Conservation (phyloP, 306 rosid species). For the Myrica gale region DNA sequence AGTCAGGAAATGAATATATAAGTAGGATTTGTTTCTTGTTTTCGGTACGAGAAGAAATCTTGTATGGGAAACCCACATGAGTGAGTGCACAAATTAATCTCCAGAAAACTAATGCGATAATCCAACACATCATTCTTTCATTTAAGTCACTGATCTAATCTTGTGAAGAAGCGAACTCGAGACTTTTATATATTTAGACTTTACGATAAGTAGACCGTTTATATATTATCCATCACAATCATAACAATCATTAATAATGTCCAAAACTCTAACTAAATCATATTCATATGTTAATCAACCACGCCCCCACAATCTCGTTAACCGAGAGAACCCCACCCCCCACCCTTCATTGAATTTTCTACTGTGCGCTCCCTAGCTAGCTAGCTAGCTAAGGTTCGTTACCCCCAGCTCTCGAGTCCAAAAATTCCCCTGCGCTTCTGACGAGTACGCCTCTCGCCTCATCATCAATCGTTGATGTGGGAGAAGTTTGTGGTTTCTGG, state of each 20-base stretch:
- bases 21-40: too few species aligned
- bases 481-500: neutral
- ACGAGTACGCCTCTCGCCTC: neutral
- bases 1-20: too few species aligned
- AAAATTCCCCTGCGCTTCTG: neutral
- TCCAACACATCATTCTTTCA: fast-evolving
- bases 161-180: too few species aligned
- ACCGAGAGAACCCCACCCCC: slow-evolving; percentile 3
- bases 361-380: neutral
- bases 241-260: slow-evolving; percentile 41
- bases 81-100: too few species aligned
- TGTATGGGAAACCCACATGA: too few species aligned
- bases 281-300: slow-evolving; percentile 21
- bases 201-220: too few species aligned
- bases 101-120: too few species aligned
- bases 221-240: slow-evolving; percentile 27
- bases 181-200: too few species aligned
- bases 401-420: neutral
- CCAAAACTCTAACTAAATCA: slow-evolving; percentile 33
- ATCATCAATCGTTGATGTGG: neutral
- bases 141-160: too few species aligned
- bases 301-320: neutral
- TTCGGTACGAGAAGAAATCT: too few species aligned
- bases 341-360: slow-evolving; percentile 4
- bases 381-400: neutral